Evolutionary conservation across 257 asterid genomes (phyloP), one percentile per base, ranked within the genome.

Genomic region (Ilex asprella): DNA sequence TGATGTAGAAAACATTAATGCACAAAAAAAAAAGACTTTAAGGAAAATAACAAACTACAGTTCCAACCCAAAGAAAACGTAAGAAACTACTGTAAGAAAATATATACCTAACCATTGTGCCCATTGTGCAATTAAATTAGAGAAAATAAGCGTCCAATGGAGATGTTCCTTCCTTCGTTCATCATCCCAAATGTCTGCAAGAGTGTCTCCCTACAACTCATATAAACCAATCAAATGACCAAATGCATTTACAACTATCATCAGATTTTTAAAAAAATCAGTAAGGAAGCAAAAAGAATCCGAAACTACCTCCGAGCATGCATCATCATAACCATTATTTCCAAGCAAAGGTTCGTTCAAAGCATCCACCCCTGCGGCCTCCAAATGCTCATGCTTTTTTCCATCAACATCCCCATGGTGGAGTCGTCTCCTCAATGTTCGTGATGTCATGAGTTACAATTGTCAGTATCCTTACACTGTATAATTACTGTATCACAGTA

Each of bases 81-180:
- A 52, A 39, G 9, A 61, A 69, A 15, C 54, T 11, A 49, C 54
- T 11, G 54, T 12, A 16, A 35, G 69, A 21, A 70, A 55, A 16
- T 56, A 56, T 94, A 27, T 39, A 91, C 99, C 96, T 75, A 92
- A 70, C 95, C 96, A 92, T 29, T 92, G 99, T 39, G 96, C 96
- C 99, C 99, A 92, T 79, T 92, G 92, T 10, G 94, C 86, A 62
- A 92, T 84, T 70, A 92, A 71, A 16, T 85, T 80, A 8, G 95
- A 80, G 66, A 92, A 89, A 16, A 89, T 81, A 60, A 84, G 71
- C 2, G 89, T 63, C 99, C 99, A 92, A 64, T 89, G 99, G 77
- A 71, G 67, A 55, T 64, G 80, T 72, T 78, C 97, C 67, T 65
- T 78, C 30, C 66, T 73, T 68, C 75, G 80, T 44, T 86, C 86